Evolutionary conservation across 2,329 filamentous ascomycete genomes (phyloP), one percentile per base, ranked within the genome.

Genomic region (Fusarium pseudonygamai): DNA sequence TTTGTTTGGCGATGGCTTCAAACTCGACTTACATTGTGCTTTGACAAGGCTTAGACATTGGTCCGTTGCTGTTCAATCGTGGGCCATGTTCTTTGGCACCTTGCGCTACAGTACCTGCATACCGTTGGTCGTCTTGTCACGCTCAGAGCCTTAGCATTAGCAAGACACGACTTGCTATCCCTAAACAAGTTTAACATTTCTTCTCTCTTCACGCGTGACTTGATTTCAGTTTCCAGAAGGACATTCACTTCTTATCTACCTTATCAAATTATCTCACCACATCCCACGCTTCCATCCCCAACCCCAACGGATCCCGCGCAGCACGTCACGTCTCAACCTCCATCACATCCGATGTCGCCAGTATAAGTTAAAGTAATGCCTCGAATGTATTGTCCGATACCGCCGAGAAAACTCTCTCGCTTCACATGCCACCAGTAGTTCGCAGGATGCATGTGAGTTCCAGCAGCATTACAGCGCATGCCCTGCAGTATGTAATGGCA

Each of bases 101-200:
- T 57, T 46, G 57, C 43, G 37, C 30, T 34, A 47, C 39, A 43
- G 74, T 76, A 69, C 70, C 72, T 76, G 70, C 70, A 72, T 77
- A 34, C 30, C 20, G 42, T 50, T 58, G 30, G 40, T 36, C 16
- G 32, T 49, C 40, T 30, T 58, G 40, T 49, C 43, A 59, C 28
- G 32, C 11, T 14, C n/a, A 59, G 42, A 46, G 32, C 20, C 37
- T 43, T 30, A 67, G 62, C 36, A 67, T 42, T 40, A 53, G 53
- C 30, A 37, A 43, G 43, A 28, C 47, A 32, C n/a, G 37, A 28
- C 26, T 49, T 47, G 34, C 34, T 43, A 40, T 46, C 34, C 26
- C 47, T 26, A 34, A 56, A 40, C n/a, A 39, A 52, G 56, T 50
- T 30, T 22, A 39, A 57, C 36, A 52, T 52, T 18, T 22, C 22